Conservation (phyloP, 805 yeast species). For the Ogataea dorogensis region DNA sequence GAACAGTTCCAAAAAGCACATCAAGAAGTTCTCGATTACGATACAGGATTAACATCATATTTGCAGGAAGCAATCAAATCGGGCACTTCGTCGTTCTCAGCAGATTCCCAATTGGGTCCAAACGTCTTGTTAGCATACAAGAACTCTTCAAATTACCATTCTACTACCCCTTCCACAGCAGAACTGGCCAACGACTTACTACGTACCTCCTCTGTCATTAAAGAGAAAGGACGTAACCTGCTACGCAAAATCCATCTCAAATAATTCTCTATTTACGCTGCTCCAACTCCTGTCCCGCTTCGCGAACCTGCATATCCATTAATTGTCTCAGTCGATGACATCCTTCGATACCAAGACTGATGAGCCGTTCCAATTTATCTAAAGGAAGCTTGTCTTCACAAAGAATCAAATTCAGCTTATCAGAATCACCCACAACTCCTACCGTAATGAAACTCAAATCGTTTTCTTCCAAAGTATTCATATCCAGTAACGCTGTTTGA, state of each 20-base stretch:
- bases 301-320: conserved; percentile 83
- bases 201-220: conserved; percentile 27
- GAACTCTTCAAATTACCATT: conserved; percentile 47
- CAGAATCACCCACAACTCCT: conserved; percentile 81
- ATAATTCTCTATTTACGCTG: conserved; percentile 22
- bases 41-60: conserved; percentile 62
- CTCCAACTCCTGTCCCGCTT: conserved; percentile 57
- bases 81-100: conserved; percentile 17
- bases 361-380: conserved; percentile 70
- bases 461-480: conserved; percentile 76
- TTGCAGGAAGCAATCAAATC: conserved; percentile 29
- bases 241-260: conserved; percentile 26
- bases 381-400: conserved; percentile 84
- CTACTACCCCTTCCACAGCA: conserved; percentile 28
- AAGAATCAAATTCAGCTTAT: conserved; percentile 70
- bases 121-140: conserved; percentile 66
- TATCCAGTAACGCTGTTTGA: conserved; percentile 72
- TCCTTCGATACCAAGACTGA: conserved; percentile 85
- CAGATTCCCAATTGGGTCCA: conserved; percentile 38
- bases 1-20: conserved; percentile 43
- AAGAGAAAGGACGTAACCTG: conserved; percentile 26
- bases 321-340: conserved; percentile 76
- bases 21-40: conserved; percentile 41
- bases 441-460: conserved; percentile 80
- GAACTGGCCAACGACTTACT: conserved; percentile 44